Conservation (phyloP, 2,329 filamentous ascomycete species). For the Epichloe brachyelytri region DNA sequence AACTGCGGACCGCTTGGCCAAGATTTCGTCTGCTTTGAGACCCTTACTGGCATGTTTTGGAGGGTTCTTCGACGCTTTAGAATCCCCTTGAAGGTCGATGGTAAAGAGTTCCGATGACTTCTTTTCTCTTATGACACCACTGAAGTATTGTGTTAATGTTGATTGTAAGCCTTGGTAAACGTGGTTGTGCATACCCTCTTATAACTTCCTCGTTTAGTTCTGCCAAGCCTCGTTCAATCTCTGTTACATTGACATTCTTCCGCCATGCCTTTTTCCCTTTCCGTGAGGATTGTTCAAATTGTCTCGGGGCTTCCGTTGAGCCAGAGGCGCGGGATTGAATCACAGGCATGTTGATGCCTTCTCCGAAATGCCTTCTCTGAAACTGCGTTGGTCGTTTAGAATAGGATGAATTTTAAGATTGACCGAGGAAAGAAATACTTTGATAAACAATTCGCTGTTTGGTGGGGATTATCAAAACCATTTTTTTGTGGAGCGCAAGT, state of each 20-base stretch:
- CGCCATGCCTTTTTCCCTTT: slow-evolving; percentile 99
- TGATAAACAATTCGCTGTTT: neutral
- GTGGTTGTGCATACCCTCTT: slow-evolving; percentile 49
- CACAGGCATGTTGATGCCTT: slow-evolving; percentile 34
- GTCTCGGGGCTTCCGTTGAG: slow-evolving; percentile 53
- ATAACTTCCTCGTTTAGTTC: slow-evolving; percentile 82
- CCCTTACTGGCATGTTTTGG: slow-evolving; percentile 59
- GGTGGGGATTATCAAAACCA: neutral
- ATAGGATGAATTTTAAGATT: neutral
- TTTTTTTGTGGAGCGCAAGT: slow-evolving; percentile 1
- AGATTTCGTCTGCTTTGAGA: slow-evolving; percentile 84
- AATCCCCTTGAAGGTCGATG: slow-evolving; percentile 63
- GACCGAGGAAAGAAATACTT: neutral
- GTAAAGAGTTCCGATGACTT: slow-evolving; percentile 73
- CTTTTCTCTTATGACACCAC: slow-evolving; percentile 77
- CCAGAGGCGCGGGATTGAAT: slow-evolving; percentile 32
- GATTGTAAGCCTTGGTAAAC: neutral
- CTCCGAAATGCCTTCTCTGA: neutral
- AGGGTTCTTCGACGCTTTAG: slow-evolving; percentile 48
- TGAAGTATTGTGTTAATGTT: slow-evolving; percentile 20
- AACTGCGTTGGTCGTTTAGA: neutral
- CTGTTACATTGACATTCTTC: slow-evolving; percentile 90
- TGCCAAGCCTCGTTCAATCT: slow-evolving; percentile 72
- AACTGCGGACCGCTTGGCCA: slow-evolving; percentile 70
- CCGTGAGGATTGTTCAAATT: slow-evolving; percentile 77